These are phyloP conservation scores for Marchantia paleacea DNA, from an alignment of 225 moss, liverwort and hornwort species.

Conservation along the genomic window DNA sequence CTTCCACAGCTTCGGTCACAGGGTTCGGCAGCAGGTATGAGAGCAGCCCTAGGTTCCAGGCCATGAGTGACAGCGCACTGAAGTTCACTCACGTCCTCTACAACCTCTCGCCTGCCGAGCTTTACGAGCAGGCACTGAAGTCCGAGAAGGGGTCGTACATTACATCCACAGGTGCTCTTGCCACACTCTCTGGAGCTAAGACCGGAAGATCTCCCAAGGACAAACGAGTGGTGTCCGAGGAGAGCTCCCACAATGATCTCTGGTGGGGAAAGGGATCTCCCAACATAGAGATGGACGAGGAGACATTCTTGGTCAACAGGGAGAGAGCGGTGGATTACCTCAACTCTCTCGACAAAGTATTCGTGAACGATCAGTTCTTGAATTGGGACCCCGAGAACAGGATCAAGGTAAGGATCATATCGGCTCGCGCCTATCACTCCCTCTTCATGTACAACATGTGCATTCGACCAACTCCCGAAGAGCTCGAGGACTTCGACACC, in stretches of 20 bases:
- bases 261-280: conserved; percentile 99
- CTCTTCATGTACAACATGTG: conserved; percentile 98
- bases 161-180: conserved; percentile 82
- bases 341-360: conserved; percentile 95
- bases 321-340: conserved; percentile 90
- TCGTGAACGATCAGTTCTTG: conserved; percentile 90
- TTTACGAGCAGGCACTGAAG: conserved; percentile 95
- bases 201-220: conserved; percentile 97
- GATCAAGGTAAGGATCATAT: conserved; percentile 96
- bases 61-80: conserved; percentile 84
- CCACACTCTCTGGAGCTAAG: conserved; percentile 90
- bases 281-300: conserved; percentile 97
- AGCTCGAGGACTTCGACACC: conserved; percentile 81
- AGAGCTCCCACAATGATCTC: conserved; percentile 65
- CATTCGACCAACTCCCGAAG: conserved; percentile 88
- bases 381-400: conserved; percentile 94
- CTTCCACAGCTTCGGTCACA: conserved; percentile 55
- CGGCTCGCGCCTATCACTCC: conserved; percentile 92
- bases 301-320: conserved; percentile 87
- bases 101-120: conserved; percentile 87
- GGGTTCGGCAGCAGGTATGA: conserved; percentile 43
- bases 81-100: conserved; percentile 96
- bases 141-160: conserved; percentile 92
- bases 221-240: conserved; percentile 89
- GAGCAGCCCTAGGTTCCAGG: conserved; percentile 48